These are phyloP conservation scores for Plasmodiophora brassicae DNA, from an alignment of 208 protist species.

Conservation along the genomic window DNA sequence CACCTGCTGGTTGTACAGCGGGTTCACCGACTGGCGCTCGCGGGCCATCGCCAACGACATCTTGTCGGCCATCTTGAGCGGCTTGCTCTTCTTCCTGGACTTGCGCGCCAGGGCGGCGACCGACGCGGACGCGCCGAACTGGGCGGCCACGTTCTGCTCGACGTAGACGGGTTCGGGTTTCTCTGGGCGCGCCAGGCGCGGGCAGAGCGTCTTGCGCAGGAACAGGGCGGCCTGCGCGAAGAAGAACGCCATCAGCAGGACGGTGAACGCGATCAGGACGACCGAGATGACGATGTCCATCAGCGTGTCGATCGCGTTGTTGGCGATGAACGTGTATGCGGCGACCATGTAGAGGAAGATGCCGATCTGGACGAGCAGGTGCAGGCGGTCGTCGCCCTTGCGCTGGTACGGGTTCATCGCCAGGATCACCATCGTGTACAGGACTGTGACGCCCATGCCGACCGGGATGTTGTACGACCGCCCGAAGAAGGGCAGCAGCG, in stretches of 20 bases:
- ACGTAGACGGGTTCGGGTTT: neutral
- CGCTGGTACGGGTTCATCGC: conserved; percentile 3
- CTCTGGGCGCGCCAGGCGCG: neutral
- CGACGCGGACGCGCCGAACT: too few relatives aligned
- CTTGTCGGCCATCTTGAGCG: too few relatives aligned
- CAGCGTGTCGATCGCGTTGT: neutral
- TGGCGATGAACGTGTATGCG: neutral
- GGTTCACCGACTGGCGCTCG: conserved; percentile 10
- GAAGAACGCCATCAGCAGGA: neutral
- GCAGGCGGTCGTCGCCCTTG: conserved; percentile 26
- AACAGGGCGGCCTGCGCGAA: conserved; percentile 21
- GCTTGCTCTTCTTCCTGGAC: neutral
- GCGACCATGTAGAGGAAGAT: conserved; percentile 21
- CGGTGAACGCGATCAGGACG: neutral
- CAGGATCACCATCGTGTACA: neutral
- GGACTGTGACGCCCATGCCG: neutral
- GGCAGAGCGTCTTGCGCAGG: conserved; percentile 7
- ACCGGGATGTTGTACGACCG: neutral
- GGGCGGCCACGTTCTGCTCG: neutral
- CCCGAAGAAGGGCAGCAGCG: neutral
- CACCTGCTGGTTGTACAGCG: conserved; percentile 1
- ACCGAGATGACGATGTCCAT: neutral
- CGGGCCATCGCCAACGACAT: neutral
- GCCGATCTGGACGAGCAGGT: neutral
- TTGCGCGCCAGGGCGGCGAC: neutral